Conservation (phyloP, 192 early-diverging fungal species). For the Linnemannia exigua region DNA sequence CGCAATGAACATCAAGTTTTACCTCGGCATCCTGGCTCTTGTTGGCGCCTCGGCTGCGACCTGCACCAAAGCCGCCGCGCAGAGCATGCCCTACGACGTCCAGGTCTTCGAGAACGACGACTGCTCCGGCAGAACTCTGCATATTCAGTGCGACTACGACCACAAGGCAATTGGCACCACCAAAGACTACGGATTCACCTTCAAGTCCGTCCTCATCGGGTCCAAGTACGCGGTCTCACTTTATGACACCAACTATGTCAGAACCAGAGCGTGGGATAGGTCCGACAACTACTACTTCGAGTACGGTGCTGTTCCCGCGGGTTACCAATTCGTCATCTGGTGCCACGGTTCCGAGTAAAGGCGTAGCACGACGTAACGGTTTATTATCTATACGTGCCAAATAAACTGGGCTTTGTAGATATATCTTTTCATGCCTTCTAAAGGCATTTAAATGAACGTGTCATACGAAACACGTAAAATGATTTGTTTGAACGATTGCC, state of each 20-base stretch:
- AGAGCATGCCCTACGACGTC: slow-evolving; percentile 11
- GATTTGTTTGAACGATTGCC: too few relatives aligned
- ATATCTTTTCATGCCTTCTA: too few relatives aligned
- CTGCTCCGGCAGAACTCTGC: slow-evolving; percentile 8
- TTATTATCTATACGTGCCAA: slow-evolving; percentile 5
- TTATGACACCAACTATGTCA: slow-evolving; percentile 2
- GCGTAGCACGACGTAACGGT: not conserved
- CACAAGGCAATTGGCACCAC: slow-evolving; percentile 2
- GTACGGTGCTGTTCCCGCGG: not conserved
- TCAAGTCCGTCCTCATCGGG: slow-evolving; percentile 5
- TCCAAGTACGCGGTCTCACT: slow-evolving; percentile 12
- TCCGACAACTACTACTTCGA: slow-evolving; percentile 1
- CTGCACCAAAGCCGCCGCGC: not conserved
- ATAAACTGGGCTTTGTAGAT: not conserved
- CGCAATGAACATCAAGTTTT: slow-evolving; percentile 17
- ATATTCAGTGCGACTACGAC: slow-evolving; percentile 14
- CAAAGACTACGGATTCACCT: not conserved
- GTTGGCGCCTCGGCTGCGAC: not conserved
- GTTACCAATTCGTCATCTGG: slow-evolving; percentile 8
- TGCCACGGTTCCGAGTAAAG: slow-evolving; percentile 10
- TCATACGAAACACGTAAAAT: too few relatives aligned
- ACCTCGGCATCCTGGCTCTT: slow-evolving; percentile 6
- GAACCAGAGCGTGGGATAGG: not conserved
- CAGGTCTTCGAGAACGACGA: slow-evolving; percentile 10
- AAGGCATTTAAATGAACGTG: too few relatives aligned